Conservation (phyloP, 495 filamentous ascomycete species). For the Daldinia childiae region DNA sequence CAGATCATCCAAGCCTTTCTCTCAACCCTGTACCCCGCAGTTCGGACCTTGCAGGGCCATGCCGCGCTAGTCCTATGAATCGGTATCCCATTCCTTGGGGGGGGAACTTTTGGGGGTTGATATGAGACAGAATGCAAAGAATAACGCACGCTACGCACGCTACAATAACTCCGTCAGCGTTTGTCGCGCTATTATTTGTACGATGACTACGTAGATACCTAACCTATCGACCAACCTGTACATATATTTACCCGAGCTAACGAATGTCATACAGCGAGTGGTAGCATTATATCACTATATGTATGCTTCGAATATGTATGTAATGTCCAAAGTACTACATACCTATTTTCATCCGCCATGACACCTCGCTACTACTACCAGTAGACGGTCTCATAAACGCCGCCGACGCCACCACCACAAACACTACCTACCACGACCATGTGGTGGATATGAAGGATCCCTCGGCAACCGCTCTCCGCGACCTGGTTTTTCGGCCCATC, state of each 20-base stretch:
- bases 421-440: constrained; percentile 6
- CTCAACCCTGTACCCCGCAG: constrained; percentile 42
- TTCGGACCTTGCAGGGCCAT: constrained; percentile 41
- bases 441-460: constrained; percentile 16
- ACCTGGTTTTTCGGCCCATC: constrained; percentile 32
- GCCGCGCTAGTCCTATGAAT: constrained; percentile 35
- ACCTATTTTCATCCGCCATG: constrained; percentile 15
- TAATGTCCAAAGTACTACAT: constrained; percentile 37
- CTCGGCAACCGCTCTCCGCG: constrained; percentile 29
- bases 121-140: constrained; percentile 34
- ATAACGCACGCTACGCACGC: constrained; percentile 38
- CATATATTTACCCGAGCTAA: constrained; percentile 31
- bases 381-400: constrained; percentile 1
- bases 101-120: constrained; percentile 9
- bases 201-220: background rate
- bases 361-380: constrained; percentile 14
- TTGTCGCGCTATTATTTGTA: constrained; percentile 30
- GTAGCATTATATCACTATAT: constrained; percentile 17
- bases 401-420: constrained; percentile 13
- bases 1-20: constrained; percentile 33
- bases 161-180: constrained; percentile 32
- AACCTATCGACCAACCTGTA: constrained; percentile 2
- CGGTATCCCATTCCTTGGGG: constrained; percentile 21
- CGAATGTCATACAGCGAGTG: constrained; percentile 32
- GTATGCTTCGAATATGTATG: constrained; percentile 35